A percentile compares a stretch with the other conserved stretches of the same genome.
Evolutionary conservation across 2,329 filamentous ascomycete genomes (phyloP).

Genomic region (Trichoderma sp.): DNA sequence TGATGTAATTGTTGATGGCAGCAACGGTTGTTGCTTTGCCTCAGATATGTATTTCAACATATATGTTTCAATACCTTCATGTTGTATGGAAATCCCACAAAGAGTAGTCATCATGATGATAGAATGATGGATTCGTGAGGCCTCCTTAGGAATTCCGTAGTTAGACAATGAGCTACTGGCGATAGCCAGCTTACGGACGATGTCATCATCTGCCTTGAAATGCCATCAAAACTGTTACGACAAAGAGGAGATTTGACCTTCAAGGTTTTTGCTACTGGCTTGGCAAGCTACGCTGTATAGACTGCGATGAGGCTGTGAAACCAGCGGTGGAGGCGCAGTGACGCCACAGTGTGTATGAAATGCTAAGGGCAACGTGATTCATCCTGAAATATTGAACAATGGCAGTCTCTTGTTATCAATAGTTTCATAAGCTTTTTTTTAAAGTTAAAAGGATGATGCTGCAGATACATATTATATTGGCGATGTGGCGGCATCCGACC

Average conservation of each 20-base stretch:
- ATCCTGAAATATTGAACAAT: not conserved
- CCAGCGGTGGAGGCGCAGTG: not conserved
- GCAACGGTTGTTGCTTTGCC: not conserved
- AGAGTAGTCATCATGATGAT: not conserved
- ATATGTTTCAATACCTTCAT: not conserved
- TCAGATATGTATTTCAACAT: not conserved
- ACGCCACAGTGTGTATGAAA: not conserved
- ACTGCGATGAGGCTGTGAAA: not conserved
- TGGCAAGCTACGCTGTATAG: not conserved
- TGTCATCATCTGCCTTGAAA: not conserved
- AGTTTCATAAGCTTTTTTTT: not conserved
- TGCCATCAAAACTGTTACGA: not conserved
- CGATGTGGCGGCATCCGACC: not conserved
- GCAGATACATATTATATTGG: not conserved
- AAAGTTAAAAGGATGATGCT: not conserved
- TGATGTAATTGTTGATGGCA: not conserved
- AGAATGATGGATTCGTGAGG: not conserved
- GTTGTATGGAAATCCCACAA: not conserved
- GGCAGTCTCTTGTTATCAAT: not conserved
- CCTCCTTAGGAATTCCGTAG: not conserved
- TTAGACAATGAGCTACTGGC: not conserved
- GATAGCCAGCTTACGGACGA: not conserved
- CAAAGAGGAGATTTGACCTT: not conserved
- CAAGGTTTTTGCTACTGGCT: conserved; percentile 7
- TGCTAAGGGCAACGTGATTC: not conserved